phyloP scores from a whole-genome alignment of 345 rosid species.

The Cardiospermum halicacabum region DNA sequence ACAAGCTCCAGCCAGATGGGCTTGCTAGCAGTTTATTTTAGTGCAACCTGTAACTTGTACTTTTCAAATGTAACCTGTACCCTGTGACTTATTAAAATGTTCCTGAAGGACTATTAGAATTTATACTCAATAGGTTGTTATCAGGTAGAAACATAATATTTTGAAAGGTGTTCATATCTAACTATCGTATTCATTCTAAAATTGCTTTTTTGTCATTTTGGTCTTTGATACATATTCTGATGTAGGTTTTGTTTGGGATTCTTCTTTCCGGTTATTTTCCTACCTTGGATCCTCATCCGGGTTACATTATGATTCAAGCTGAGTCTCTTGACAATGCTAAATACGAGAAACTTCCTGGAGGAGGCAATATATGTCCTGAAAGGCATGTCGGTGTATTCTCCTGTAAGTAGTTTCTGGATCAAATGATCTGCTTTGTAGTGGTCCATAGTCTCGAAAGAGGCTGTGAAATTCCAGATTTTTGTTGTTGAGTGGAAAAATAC shows the following conservation, averaged over 20 bases:
- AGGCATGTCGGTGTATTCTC: slow-evolving; percentile 60
- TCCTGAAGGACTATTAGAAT: no score
- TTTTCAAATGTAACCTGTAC: no score
- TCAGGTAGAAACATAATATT: neutral
- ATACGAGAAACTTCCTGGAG: slow-evolving; percentile 72
- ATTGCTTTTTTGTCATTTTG: neutral
- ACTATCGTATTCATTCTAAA: neutral
- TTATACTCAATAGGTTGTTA: neutral
- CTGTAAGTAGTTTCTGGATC: slow-evolving; percentile 52
- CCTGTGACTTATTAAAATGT: no score
- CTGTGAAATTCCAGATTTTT: no score
- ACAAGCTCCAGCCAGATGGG: no score
- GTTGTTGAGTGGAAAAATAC: no score
- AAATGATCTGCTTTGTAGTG: no score
- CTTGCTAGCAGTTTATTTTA: no score
- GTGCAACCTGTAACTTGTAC: no score
- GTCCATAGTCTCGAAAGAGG: no score
- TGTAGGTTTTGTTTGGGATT: slow-evolving; percentile 70
- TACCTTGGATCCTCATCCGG: slow-evolving; percentile 60
- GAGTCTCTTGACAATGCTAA: slow-evolving; percentile 51
- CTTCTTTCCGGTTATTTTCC: slow-evolving; percentile 71
- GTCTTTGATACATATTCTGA: slow-evolving; percentile 8
- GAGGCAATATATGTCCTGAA: slow-evolving; percentile 80
- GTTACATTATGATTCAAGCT: slow-evolving; percentile 39
- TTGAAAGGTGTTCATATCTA: no score